A percentile compares a stretch with the other conserved stretches of the same genome.
Evolutionary conservation across 2,329 filamentous ascomycete species (phyloP).

Genomic region (Epichloe baconii): DNA sequence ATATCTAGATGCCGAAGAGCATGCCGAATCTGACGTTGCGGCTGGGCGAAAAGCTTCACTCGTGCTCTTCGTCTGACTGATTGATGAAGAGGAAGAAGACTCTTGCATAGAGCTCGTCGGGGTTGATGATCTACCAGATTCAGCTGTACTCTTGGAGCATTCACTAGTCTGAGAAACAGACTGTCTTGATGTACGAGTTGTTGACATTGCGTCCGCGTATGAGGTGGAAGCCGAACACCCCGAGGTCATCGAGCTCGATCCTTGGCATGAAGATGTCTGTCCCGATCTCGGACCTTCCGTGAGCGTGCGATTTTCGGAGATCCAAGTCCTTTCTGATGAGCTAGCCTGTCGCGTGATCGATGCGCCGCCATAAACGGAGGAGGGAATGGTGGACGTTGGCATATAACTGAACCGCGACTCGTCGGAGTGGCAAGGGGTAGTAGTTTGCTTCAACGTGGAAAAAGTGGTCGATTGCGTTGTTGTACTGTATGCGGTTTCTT

Average conservation of each 20-base stretch:
- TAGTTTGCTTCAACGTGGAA: not conserved
- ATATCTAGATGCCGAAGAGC: not conserved
- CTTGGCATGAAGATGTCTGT: not conserved
- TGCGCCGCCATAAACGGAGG: not conserved
- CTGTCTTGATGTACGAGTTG: not conserved
- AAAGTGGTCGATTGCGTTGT: not conserved
- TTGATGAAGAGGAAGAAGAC: not conserved
- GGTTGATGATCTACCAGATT: not conserved
- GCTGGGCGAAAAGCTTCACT: not conserved
- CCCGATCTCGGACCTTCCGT: not conserved
- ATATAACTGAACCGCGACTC: not conserved
- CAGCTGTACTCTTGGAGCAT: not conserved
- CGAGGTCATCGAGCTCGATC: not conserved
- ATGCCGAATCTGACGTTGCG: not conserved
- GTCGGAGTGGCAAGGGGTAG: not conserved
- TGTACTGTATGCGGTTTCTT: not conserved
- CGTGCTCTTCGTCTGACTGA: not conserved
- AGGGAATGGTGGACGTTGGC: not conserved
- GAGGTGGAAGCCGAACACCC: not conserved
- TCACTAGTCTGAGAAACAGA: not conserved
- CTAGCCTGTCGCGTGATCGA: not conserved
- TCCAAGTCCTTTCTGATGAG: not conserved
- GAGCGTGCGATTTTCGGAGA: not conserved
- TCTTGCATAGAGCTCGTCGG: not conserved
- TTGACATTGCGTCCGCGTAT: not conserved